A percentile compares a stretch with the other conserved stretches of the same genome.
These are phyloP conservation scores for Leccinum imitatum DNA, from an alignment of 768 basidiomycete species.

Conservation along the genomic window DNA sequence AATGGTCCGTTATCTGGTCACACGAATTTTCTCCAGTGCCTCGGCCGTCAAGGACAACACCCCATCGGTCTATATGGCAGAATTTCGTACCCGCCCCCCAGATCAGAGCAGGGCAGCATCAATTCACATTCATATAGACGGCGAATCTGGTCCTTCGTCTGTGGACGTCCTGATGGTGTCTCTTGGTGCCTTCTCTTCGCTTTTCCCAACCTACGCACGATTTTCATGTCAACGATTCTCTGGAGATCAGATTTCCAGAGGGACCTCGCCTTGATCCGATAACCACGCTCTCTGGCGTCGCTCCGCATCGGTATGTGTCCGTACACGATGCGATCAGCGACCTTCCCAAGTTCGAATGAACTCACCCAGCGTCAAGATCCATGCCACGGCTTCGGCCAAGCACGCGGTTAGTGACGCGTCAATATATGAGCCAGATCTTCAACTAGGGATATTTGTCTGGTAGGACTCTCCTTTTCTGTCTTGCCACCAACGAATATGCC, in stretches of 20 bases:
- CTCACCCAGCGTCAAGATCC: too few species aligned
- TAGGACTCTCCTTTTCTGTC: too few species aligned
- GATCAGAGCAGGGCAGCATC: constrained; percentile 84
- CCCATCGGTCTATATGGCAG: constrained; percentile 75
- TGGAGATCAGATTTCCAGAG: constrained; percentile 54
- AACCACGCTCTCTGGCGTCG: constrained; percentile 46
- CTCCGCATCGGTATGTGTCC: constrained; percentile 56
- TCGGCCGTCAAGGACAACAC: constrained; percentile 65
- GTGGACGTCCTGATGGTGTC: constrained; percentile 74
- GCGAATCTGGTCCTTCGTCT: constrained; percentile 78
- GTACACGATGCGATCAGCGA: constrained; percentile 76
- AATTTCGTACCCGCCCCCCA: constrained; percentile 79
- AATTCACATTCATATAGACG: constrained; percentile 85
- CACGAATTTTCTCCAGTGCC: constrained; percentile 40
- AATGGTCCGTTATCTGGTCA: constrained; percentile 50
- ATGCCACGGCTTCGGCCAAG: too few species aligned
- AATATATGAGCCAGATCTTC: too few species aligned
- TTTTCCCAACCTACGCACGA: constrained; percentile 46
- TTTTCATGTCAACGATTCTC: constrained; percentile 37
- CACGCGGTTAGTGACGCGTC: too few species aligned
- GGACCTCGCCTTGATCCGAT: constrained; percentile 43
- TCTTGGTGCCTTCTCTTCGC: constrained; percentile 65
- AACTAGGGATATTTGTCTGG: too few species aligned
- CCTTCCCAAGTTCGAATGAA: constrained; percentile 39
- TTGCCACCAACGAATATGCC: too few species aligned